phyloP scores from a whole-genome alignment of 345 rosid genomes.

The Gossypium australe region DNA sequence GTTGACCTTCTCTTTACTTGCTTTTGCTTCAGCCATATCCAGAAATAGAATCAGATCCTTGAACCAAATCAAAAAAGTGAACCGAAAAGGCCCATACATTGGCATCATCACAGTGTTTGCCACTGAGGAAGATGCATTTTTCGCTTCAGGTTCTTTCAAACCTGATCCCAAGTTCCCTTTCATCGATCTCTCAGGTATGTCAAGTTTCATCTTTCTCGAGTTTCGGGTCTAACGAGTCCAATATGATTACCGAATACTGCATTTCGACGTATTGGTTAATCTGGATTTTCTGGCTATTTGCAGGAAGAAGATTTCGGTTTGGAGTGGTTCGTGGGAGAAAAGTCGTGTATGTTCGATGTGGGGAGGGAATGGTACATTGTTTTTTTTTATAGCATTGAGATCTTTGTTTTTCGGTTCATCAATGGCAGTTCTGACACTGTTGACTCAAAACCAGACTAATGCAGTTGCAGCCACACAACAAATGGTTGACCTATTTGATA shows the following conservation, averaged over 20 bases:
- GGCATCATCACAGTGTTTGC: conserved; percentile 43
- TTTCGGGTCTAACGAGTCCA: no score
- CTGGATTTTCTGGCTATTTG: neutral
- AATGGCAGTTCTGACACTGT: no score
- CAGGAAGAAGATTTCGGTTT: conserved; percentile 41
- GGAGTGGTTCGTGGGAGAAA: conserved; percentile 38
- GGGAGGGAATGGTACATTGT: conserved; percentile 40
- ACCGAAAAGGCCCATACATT: conserved; percentile 38
- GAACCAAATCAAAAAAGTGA: conserved; percentile 23
- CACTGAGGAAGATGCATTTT: conserved; percentile 40
- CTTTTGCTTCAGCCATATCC: neutral
- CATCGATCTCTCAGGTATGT: conserved; percentile 41
- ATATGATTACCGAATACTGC: neutral
- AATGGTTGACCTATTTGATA: conserved; percentile 37
- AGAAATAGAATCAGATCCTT: neutral
- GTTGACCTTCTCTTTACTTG: neutral
- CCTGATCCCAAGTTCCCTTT: conserved; percentile 27
- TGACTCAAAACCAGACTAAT: conserved; percentile 29
- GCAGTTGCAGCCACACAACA: conserved; percentile 62
- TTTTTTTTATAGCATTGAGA: no score
- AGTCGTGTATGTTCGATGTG: conserved; percentile 51
- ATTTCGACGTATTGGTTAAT: neutral
- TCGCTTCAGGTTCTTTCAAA: conserved; percentile 27
- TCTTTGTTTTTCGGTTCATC: no score
- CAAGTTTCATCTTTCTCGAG: neutral